Base-by-base conservation (phyloP, 805 yeast genomes). In the Schwanniomyces occidentalis region DNA sequence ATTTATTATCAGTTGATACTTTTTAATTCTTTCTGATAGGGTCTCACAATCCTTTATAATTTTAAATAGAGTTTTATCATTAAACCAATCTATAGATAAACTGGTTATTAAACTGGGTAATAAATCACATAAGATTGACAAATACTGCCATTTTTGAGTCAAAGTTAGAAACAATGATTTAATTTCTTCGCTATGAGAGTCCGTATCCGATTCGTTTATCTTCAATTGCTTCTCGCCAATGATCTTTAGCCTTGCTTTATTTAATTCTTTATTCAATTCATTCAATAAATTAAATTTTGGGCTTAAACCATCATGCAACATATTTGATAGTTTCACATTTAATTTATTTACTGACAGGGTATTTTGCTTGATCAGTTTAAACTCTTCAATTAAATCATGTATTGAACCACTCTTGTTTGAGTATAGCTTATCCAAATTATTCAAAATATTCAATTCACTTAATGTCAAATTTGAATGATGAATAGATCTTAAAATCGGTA, bases 61-160 rank as follows among this genome's bases (percentile, higher is more conserved):
- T 2, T 43, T 46, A 18, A 44, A 40, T 21, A 65, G 46, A 5
- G 48, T 35, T 21, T 51, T 46, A 35, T 65, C 65, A 12, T 51
- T 46, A 39, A 51, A 60, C 73, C 73, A 67, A 42, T 65, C 57
- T 4, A 56, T 37, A 2, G 71, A 65, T 18, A 58, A 49, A 31
- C 62, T 55, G 19, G 55, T 44, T 5, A 65, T 48, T n/a, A 65
- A 45, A 17, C 51, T 44, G 1, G 66, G 67, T 14, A 67, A 39
- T 16, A 67, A 48, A 10, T 56, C 62, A 35, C 61, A 45, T 7
- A 58, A 21, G 28, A 51, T 45, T 9, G 50, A 29, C 13, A 49
- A 24, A 30, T 45, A 39, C 35, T 38, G 34, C 61, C 61, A 50
- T 36, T 42, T 37, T 22, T 31, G 37, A 14, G 42, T 37, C 33